Evolutionary conservation across 306 rosid genomes (phyloP).

Genomic region (Fragaria vesca): DNA sequence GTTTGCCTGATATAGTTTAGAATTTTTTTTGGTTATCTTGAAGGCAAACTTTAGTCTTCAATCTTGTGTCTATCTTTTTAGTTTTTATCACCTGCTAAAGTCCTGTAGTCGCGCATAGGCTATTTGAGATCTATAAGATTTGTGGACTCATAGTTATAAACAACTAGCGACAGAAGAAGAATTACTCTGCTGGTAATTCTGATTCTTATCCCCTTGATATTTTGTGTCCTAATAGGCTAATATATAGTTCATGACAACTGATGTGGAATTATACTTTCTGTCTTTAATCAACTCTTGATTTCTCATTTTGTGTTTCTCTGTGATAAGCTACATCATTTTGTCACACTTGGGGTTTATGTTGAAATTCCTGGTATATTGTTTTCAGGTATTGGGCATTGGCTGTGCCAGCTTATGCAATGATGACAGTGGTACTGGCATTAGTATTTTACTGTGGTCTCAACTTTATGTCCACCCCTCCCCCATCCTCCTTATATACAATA

Average conservation of each 20-base stretch:
- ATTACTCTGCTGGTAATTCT: not conserved
- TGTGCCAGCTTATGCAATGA: conserved; percentile 69
- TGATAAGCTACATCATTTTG: not conserved
- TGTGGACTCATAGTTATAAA: not conserved
- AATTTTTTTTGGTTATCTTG: not conserved
- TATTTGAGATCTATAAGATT: not conserved
- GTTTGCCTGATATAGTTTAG: conserved; percentile 33
- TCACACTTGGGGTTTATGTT: not conserved
- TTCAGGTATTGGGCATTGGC: conserved; percentile 94
- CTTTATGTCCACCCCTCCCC: conserved; percentile 77
- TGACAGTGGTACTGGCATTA: conserved; percentile 56
- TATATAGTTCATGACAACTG: not conserved
- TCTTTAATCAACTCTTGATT: not conserved
- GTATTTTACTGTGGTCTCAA: conserved; percentile 83
- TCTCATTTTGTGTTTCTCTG: not conserved
- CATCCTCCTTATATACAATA: conserved; percentile 57
- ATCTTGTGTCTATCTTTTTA: not conserved
- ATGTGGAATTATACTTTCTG: not conserved
- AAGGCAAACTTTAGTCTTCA: not conserved
- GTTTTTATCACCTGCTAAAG: not conserved
- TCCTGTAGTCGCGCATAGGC: not conserved
- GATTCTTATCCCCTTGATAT: not conserved
- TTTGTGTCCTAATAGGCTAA: not conserved
- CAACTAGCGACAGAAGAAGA: not conserved
- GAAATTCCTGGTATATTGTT: not conserved